Evolutionary conservation across 2,329 filamentous ascomycete species (phyloP).

Genomic region (Orbilia javanica): DNA sequence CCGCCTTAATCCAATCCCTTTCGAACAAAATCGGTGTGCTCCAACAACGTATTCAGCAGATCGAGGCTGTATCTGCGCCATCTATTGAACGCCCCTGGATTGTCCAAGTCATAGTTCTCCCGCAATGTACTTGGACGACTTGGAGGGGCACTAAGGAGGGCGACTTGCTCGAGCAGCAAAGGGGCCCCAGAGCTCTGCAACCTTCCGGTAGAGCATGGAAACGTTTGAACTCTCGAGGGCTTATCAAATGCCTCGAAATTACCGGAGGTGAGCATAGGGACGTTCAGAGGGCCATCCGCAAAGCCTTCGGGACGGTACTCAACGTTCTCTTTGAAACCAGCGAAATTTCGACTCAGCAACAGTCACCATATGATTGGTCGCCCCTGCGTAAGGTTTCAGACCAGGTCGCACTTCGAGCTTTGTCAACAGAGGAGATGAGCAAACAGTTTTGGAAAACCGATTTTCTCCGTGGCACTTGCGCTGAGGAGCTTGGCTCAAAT

Average conservation of each 20-base stretch:
- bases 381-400: slow-evolving; percentile 51
- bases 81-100: slow-evolving; percentile 59
- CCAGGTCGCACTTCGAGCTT: slow-evolving; percentile 40
- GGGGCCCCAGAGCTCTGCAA: slow-evolving; percentile 33
- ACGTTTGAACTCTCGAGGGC: slow-evolving; percentile 45
- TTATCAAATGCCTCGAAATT: slow-evolving; percentile 53
- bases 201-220: slow-evolving; percentile 48
- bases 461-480: slow-evolving; percentile 56
- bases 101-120: slow-evolving; percentile 60
- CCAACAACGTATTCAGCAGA: slow-evolving; percentile 55
- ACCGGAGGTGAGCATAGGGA: slow-evolving; percentile 55
- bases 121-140: slow-evolving; percentile 55
- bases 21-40: slow-evolving; percentile 54
- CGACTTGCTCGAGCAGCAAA: slow-evolving; percentile 33
- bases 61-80: slow-evolving; percentile 58
- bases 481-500: slow-evolving; percentile 37
- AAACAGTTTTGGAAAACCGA: slow-evolving; percentile 56
- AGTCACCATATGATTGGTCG: slow-evolving; percentile 51
- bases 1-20: slow-evolving; percentile 46
- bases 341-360: slow-evolving; percentile 31
- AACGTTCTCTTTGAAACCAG: slow-evolving; percentile 27
- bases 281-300: slow-evolving; percentile 49
- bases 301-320: slow-evolving; percentile 40
- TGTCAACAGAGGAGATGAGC: slow-evolving; percentile 45
- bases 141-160: slow-evolving; percentile 46